Conservation (phyloP, 441 rosid species). For the Erodium texanum region DNA sequence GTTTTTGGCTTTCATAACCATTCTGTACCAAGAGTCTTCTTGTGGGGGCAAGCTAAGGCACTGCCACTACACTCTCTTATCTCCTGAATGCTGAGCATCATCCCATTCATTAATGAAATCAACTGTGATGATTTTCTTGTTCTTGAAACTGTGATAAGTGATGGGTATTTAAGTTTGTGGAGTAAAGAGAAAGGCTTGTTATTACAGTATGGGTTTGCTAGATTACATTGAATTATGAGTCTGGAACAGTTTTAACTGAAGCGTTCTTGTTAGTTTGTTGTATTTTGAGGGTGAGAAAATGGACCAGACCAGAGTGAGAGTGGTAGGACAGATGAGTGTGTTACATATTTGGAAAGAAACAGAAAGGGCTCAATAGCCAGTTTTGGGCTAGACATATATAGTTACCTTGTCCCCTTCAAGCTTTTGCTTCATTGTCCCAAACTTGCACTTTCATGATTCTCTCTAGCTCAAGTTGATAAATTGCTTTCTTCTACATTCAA, state of each 20-base stretch:
- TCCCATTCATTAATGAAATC: background rate
- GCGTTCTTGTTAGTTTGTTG: background rate
- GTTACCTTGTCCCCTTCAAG: background rate
- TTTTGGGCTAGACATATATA: constrained; percentile 1
- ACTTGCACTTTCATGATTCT: background rate
- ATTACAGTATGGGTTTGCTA: background rate
- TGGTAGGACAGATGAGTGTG: constrained; percentile 3
- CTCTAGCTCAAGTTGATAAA: background rate
- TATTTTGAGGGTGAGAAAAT: background rate
- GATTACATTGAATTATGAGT: background rate
- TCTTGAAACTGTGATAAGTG: background rate
- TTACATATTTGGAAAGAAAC: constrained; percentile 5
- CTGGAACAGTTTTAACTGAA: background rate
- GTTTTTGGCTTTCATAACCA: background rate
- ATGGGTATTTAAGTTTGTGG: background rate
- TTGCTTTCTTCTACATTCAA: background rate
- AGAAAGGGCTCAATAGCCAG: constrained; percentile 3
- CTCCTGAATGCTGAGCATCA: background rate
- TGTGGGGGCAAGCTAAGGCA: background rate
- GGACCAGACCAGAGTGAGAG: background rate
- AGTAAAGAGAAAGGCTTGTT: background rate
- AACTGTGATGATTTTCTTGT: background rate
- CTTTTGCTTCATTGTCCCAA: background rate
- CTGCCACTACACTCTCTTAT: background rate
- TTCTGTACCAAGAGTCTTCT: background rate